A percentile compares a stretch with the other conserved stretches of the same genome.
Conservation (phyloP, 768 basidiomycete species). For the Rhizopogon rudus region DNA sequence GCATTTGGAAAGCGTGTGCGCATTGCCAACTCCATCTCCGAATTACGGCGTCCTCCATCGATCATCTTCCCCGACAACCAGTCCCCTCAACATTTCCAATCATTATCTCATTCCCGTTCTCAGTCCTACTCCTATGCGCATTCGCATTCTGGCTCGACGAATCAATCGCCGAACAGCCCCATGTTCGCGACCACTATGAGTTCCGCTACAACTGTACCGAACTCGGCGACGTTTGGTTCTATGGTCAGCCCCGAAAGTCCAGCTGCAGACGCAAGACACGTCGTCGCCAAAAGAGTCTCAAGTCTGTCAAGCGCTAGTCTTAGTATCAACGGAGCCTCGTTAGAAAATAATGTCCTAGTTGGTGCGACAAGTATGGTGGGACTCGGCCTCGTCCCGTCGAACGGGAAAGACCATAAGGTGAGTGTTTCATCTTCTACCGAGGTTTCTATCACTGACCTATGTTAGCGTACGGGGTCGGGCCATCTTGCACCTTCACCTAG, state of each 20-base stretch:
- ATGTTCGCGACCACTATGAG: constrained; percentile 26
- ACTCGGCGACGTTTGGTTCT: constrained; percentile 17
- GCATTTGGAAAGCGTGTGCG: constrained; percentile 94
- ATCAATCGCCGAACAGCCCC: constrained; percentile 42
- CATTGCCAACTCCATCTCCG: constrained; percentile 88
- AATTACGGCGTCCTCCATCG: constrained; percentile 73
- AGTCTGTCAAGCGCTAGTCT: constrained; percentile 22
- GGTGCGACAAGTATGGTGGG: constrained; percentile 8
- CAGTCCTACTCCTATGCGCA: constrained; percentile 28
- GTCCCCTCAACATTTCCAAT: constrained; percentile 29
- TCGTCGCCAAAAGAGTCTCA: constrained; percentile 19
- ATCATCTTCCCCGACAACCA: constrained; percentile 49
- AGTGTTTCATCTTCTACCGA: not conserved
- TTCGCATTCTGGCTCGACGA: constrained; percentile 35
- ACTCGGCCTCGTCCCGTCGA: constrained; percentile 15
- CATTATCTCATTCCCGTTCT: constrained; percentile 20
- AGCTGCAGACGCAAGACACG: constrained; percentile 11
- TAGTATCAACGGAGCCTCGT: constrained; percentile 18
- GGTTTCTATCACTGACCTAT: not conserved
- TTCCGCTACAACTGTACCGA: constrained; percentile 16
- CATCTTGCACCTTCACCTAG: constrained; percentile 56
- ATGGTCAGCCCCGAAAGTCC: constrained; percentile 30
- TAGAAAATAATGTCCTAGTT: not conserved
- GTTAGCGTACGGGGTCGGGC: constrained; percentile 42
- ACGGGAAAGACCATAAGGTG: not conserved